Conservation (phyloP, 805 yeast genomes). For the Starmerella apis region DNA sequence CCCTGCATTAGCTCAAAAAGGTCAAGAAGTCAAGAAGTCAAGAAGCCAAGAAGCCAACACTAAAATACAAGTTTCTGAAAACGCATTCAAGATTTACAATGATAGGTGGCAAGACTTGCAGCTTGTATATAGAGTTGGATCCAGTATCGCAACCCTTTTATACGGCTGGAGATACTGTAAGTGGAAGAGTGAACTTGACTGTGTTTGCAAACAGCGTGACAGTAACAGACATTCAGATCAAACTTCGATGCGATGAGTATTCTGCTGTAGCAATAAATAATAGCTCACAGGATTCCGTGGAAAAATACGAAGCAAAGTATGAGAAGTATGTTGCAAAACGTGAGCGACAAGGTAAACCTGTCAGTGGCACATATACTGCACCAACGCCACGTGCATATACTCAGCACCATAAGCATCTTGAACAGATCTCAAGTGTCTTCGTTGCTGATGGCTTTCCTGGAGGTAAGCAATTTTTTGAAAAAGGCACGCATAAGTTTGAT, state of each 20-base stretch:
- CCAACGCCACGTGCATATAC: background rate
- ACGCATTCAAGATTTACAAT: too few species aligned
- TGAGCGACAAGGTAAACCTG: background rate
- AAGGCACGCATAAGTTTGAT: conserved; percentile 4
- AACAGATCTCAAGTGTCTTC: background rate
- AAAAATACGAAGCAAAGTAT: conserved; percentile 1
- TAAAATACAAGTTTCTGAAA: too few species aligned
- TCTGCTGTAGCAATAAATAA: background rate
- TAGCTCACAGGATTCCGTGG: background rate
- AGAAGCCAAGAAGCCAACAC: too few species aligned
- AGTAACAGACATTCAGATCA: conserved; percentile 9
- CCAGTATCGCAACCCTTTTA: conserved; percentile 6
- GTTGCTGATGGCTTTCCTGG: background rate
- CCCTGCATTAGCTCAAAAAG: too few species aligned
- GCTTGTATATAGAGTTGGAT: background rate
- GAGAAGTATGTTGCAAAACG: background rate
- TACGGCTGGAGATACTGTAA: conserved; percentile 5
- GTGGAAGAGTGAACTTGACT: background rate
- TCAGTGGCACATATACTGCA: background rate
- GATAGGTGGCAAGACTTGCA: background rate
- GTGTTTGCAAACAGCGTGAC: background rate
- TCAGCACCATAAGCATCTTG: conserved; percentile 6
- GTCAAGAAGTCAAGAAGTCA: too few species aligned
- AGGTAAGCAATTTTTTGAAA: background rate
- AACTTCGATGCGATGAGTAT: conserved; percentile 13